These are phyloP conservation scores for Ostreobium quekettii DNA, from an alignment of 139 green algal species.

Conservation along the genomic window DNA sequence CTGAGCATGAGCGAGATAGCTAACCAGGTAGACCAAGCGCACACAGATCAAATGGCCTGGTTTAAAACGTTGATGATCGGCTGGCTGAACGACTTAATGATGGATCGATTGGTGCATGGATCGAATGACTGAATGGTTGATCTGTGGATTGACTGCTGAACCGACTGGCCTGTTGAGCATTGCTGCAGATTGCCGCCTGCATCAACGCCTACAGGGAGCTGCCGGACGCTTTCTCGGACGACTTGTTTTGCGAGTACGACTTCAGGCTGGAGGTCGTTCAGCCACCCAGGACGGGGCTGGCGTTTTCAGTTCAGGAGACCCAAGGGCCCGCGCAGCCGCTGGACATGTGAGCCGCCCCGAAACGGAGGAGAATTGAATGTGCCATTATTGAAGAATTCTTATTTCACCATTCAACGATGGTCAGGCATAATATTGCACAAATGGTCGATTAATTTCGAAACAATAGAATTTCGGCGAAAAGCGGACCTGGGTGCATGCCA, in stretches of 20 bases:
- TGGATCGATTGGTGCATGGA: background rate
- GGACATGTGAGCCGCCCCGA: background rate
- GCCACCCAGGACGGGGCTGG: background rate
- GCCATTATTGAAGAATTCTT: too few species aligned
- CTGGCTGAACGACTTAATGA: background rate
- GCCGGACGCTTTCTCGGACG: background rate
- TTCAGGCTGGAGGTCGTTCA: background rate
- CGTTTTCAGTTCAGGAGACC: background rate
- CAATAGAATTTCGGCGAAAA: too few species aligned
- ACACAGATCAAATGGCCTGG: background rate
- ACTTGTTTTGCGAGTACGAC: background rate
- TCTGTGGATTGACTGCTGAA: background rate
- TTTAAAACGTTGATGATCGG: background rate
- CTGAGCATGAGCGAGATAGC: background rate
- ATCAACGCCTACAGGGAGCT: background rate
- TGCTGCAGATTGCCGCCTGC: background rate
- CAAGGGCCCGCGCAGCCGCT: background rate
- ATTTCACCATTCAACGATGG: too few species aligned
- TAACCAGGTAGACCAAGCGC: background rate
- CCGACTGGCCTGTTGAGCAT: too few species aligned
- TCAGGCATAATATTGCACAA: too few species aligned
- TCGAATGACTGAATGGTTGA: background rate
- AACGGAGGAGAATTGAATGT: too few species aligned
- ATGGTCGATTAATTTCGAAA: too few species aligned
- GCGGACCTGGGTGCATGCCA: too few species aligned